Percentiles rank a stretch among this genome's conserved stretches.
Conservation (phyloP, 352 stramenopile genomes). For the Plasmopara viticola region DNA sequence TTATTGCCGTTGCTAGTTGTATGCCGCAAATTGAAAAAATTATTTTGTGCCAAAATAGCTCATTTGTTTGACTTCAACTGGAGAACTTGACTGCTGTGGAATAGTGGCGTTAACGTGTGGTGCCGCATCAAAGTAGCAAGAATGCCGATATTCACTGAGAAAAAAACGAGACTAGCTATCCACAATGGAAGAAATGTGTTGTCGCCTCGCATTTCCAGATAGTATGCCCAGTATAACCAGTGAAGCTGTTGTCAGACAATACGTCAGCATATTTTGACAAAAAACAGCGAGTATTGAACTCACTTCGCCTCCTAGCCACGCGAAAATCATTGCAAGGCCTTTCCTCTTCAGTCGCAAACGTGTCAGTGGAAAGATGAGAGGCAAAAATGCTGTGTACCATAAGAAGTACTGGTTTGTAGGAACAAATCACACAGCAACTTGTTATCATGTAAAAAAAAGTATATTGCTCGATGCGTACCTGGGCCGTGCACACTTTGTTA, state of each 20-base stretch:
- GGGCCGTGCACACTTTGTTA: constrained; percentile 92
- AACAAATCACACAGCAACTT: constrained; percentile 7
- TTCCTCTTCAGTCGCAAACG: constrained; percentile 61
- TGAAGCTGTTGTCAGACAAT: constrained; percentile 38
- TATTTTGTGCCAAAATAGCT: constrained; percentile 20
- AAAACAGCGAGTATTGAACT: neutral
- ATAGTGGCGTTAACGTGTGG: too few species aligned
- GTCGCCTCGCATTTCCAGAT: neutral
- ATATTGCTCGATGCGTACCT: constrained; percentile 35
- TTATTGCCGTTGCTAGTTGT: neutral
- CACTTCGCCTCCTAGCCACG: constrained; percentile 77
- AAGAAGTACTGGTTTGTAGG: constrained; percentile 94
- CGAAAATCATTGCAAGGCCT: constrained; percentile 47
- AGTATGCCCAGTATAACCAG: constrained; percentile 82
- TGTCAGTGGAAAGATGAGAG: constrained; percentile 77
- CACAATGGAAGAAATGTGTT: neutral
- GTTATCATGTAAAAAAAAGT: neutral
- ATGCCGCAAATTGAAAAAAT: too few species aligned
- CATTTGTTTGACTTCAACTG: constrained; percentile 22
- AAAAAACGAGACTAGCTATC: neutral
- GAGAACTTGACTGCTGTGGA: constrained; percentile 20
- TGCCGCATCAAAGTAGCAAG: too few species aligned
- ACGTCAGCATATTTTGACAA: neutral
- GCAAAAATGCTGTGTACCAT: constrained; percentile 95
- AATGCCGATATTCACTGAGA: too few species aligned